Evolutionary conservation across 371 early-diverging fungal species (phyloP), one percentile per base, ranked within the genome.

Genomic region (Apophysomyces sp.): DNA sequence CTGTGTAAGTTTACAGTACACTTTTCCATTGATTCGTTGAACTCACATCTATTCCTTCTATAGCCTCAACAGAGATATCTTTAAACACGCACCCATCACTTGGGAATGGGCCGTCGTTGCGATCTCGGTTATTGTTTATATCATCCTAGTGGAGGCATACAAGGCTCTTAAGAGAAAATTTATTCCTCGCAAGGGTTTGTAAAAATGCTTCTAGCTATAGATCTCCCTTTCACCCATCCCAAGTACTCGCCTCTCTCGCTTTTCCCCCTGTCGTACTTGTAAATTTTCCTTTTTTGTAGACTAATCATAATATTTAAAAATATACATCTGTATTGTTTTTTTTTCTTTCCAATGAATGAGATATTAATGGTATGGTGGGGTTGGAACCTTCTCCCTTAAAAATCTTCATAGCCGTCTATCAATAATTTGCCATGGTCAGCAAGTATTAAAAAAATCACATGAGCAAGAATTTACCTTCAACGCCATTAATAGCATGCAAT

Each of bases 31-130:
- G 12, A 12, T 58, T 29, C 21, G 3, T 41, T 18, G 40, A 3
- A 41, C 58, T 56, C 3, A 56, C 15, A 2, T 32, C 6, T 18
- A 34, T 34, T 32, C 3, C 24, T 13, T 27, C 16, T 59, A 51
- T 51, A 59, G 77, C 0, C 54, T 92, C 40, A 91, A 92, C 69
- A 81, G 79, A 26, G 58, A 71, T 15, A 87, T 89, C 40, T 91
- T 93, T 63, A 86, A 82, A 67, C 89, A 92, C 57, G 63, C 68
- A 31, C 71, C 78, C 34, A 86, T 92, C 31, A 73, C 77, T 41
- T 90, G 88, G 86, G 92, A 93, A 73, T 92, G 93, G 92, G 90
- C 87, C 9, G 68, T 89, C 56, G 88, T 90, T 26, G 67, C 73
- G 32, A 81, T 81, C 12, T 80, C 87, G 28, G 63, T 82, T 34